Conservation (phyloP, 192 early-diverging fungal species). For the Podila minutissima region DNA sequence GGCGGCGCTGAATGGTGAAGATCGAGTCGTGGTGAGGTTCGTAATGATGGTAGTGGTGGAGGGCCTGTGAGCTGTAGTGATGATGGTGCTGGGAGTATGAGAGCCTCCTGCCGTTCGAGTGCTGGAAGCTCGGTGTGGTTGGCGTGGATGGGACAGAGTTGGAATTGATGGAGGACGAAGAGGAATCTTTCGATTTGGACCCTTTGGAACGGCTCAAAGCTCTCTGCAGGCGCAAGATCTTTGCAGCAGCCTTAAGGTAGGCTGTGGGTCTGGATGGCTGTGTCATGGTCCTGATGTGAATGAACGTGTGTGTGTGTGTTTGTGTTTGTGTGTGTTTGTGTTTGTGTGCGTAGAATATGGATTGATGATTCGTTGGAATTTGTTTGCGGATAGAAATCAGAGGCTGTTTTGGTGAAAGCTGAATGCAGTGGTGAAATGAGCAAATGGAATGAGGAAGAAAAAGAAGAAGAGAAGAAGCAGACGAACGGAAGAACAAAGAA, state of each 20-base stretch:
- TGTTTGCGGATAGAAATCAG: neutral
- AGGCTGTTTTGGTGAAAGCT: neutral
- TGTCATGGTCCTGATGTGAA: neutral
- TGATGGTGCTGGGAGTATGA: constrained; percentile 13
- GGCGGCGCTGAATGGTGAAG: constrained; percentile 23
- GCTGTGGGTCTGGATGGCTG: constrained; percentile 32
- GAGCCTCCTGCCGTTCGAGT: constrained; percentile 34
- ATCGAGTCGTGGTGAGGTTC: constrained; percentile 21
- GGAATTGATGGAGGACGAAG: constrained; percentile 4
- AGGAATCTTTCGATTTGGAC: constrained; percentile 17
- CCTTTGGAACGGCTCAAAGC: constrained; percentile 16
- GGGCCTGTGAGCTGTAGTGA: neutral
- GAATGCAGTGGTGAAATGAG: neutral
- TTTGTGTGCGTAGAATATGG: neutral
- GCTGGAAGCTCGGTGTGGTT: constrained; percentile 29
- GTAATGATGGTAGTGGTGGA: constrained; percentile 4
- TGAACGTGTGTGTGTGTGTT: neutral
- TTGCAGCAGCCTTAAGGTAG: constrained; percentile 38
- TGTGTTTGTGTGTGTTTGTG: neutral
- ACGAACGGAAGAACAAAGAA: neutral
- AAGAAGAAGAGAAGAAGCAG: neutral
- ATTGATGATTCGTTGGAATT: neutral
- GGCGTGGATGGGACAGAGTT: constrained; percentile 4
- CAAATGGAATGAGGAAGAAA: neutral
- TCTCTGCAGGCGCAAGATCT: constrained; percentile 28